These are phyloP conservation scores for Fonsecaea monophora DNA, from an alignment of 2,329 filamentous ascomycete genomes.

Conservation along the genomic window DNA sequence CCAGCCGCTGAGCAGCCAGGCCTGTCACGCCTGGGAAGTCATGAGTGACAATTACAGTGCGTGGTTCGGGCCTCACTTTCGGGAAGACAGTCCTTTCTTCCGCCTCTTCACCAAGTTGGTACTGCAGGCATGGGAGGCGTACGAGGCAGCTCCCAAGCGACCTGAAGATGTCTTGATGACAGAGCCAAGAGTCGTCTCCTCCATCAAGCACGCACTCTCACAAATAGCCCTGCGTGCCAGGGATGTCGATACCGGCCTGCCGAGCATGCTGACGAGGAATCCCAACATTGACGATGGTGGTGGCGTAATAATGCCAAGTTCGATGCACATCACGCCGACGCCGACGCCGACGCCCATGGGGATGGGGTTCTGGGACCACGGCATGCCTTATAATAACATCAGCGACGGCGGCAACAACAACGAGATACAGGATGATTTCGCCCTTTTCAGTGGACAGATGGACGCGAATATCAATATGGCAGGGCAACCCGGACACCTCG, in stretches of 20 bases:
- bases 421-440: conserved; percentile 20
- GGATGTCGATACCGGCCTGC: conserved; percentile 19
- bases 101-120: conserved; percentile 48
- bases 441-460: neutral
- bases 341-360: conserved; percentile 10
- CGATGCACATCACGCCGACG: neutral
- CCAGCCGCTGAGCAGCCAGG: conserved; percentile 46
- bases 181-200: conserved; percentile 43
- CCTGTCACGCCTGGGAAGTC: conserved; percentile 51
- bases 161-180: conserved; percentile 29
- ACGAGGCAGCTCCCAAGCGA: conserved; percentile 37
- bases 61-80: conserved; percentile 36
- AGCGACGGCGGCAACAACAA: neutral
- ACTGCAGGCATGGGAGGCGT: conserved; percentile 51
- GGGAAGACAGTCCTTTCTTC: conserved; percentile 40
- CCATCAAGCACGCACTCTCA: conserved; percentile 40
- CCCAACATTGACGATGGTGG: conserved; percentile 26
- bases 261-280: conserved; percentile 7
- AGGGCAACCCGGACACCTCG: neutral
- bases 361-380: conserved; percentile 24
- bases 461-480: neutral
- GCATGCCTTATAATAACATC: conserved; percentile 15
- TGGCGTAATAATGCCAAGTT: neutral
- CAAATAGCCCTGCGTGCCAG: conserved; percentile 23
- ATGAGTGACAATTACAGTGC: conserved; percentile 57